These are phyloP conservation scores for Wickerhamomyces sp. DNA, from an alignment of 1,139 yeast species.

Conservation along the genomic window DNA sequence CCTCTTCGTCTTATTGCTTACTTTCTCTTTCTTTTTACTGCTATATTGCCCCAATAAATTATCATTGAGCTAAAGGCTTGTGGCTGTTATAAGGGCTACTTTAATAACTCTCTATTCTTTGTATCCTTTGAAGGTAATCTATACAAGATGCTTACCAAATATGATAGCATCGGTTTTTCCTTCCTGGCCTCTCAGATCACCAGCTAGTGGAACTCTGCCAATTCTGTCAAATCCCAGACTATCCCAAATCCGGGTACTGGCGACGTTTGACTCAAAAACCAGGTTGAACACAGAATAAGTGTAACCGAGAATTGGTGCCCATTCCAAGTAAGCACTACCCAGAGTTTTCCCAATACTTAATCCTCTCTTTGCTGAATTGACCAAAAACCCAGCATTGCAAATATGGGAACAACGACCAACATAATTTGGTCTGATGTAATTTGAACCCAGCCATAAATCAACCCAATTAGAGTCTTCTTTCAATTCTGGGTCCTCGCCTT, in stretches of 20 bases:
- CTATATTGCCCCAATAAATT: too few species aligned
- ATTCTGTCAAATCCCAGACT: constrained; percentile 65
- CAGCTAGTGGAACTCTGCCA: constrained; percentile 65
- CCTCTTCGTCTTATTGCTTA: too few species aligned
- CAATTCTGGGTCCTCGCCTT: constrained; percentile 22
- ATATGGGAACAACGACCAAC: constrained; percentile 71
- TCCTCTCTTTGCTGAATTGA: constrained; percentile 51
- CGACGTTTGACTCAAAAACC: constrained; percentile 68
- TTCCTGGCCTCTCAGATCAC: constrained; percentile 53
- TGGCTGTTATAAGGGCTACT: too few species aligned
- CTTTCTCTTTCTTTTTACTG: too few species aligned
- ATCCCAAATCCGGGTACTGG: constrained; percentile 72
- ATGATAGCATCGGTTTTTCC: constrained; percentile 63
- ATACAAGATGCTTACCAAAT: constrained; percentile 51
- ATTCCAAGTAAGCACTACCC: constrained; percentile 53
- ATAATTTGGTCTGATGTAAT: constrained; percentile 76
- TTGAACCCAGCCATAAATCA: constrained; percentile 52
- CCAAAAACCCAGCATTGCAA: constrained; percentile 78
- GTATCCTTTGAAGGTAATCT: too few species aligned
- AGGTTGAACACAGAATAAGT: constrained; percentile 77
- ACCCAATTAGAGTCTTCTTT: constrained; percentile 34
- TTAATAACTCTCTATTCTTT: too few species aligned
- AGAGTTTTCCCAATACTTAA: constrained; percentile 52
- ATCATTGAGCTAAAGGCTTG: too few species aligned
- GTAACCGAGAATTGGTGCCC: constrained; percentile 72